Percentiles rank a stretch among this genome's conserved stretches.
These are phyloP conservation scores for Hypoxylon sp. DNA, from an alignment of 2,329 filamentous ascomycete species.

Conservation along the genomic window DNA sequence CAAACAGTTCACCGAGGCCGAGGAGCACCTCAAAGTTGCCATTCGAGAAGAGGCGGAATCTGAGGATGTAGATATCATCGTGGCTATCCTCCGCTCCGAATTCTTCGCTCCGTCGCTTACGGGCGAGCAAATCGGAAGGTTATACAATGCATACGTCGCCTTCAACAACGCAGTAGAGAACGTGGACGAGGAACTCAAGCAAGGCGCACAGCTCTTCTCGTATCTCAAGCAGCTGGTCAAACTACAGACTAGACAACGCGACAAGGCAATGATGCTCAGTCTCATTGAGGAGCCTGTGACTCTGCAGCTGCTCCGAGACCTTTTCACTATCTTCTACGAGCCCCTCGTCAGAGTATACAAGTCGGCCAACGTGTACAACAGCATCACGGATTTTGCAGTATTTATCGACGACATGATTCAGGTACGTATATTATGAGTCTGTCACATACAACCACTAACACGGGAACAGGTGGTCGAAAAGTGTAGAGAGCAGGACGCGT, in stretches of 20 bases:
- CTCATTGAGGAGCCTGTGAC: conserved; percentile 98
- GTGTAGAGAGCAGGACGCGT: conserved; percentile 78
- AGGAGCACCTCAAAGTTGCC: conserved; percentile 75
- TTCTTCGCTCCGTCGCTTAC: conserved; percentile 75
- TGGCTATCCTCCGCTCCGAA: conserved; percentile 83
- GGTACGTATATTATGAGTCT: conserved; percentile 54
- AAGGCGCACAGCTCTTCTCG: conserved; percentile 91
- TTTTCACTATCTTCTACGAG: conserved; percentile 99
- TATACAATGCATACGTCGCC: conserved; percentile 94
- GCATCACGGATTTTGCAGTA: conserved; percentile 92
- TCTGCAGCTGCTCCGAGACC: conserved; percentile 90
- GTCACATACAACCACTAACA: conserved; percentile 24
- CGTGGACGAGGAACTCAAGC: conserved; percentile 84
- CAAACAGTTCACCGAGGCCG: conserved; percentile 76
- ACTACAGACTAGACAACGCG: conserved; percentile 86
- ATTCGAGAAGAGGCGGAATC: conserved; percentile 76
- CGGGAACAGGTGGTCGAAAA: conserved; percentile 65
- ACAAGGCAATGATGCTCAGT: conserved; percentile 96
- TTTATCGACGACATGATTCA: conserved; percentile 94
- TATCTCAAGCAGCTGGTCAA: conserved; percentile 95
- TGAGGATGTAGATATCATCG: conserved; percentile 84
- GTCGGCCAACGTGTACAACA: conserved; percentile 96
- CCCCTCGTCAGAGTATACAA: conserved; percentile 97
- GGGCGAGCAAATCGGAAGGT: conserved; percentile 77
- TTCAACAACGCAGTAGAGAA: conserved; percentile 96